Evolutionary conservation across 768 basidiomycete genomes (phyloP).

Genomic region (Filobasidium floriforme): DNA sequence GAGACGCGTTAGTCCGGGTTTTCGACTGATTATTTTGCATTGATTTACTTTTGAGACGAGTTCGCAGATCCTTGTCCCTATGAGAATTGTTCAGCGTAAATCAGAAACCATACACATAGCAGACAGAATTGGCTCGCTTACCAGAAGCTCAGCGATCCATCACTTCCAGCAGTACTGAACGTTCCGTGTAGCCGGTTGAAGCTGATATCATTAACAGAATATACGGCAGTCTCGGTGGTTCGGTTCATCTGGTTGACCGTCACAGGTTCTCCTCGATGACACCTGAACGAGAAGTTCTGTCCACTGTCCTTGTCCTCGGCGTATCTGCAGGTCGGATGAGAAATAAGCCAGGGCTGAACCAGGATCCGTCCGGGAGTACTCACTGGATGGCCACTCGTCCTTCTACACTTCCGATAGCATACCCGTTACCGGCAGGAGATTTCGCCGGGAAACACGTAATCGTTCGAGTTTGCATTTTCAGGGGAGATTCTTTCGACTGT

Average conservation of each 20-base stretch:
- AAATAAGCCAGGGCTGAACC: not conserved
- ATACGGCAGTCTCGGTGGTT: conserved; percentile 63
- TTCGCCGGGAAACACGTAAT: conserved; percentile 44
- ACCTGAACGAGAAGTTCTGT: conserved; percentile 80
- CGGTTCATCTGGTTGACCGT: conserved; percentile 44
- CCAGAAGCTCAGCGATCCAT: conserved; percentile 38
- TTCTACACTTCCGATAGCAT: conserved; percentile 48
- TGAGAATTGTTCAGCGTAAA: conserved; percentile 43
- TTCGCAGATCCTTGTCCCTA: conserved; percentile 91
- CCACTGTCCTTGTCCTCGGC: conserved; percentile 74
- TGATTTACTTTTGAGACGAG: conserved; percentile 73
- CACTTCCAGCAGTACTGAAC: conserved; percentile 67
- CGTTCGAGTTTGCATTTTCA: conserved; percentile 54
- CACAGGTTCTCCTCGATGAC: conserved; percentile 42
- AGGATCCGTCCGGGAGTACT: not conserved
- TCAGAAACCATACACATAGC: not conserved
- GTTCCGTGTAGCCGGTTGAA: conserved; percentile 81
- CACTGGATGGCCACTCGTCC: conserved; percentile 92
- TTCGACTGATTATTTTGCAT: not conserved
- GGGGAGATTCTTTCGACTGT: conserved; percentile 71
- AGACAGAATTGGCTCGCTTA: not conserved
- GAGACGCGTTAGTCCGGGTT: not conserved
- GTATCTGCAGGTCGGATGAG: conserved; percentile 33
- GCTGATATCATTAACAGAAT: conserved; percentile 74
- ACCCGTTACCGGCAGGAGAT: conserved; percentile 40